Base-by-base conservation (phyloP, 345 rosid species). In the Syzygium aromaticum region DNA sequence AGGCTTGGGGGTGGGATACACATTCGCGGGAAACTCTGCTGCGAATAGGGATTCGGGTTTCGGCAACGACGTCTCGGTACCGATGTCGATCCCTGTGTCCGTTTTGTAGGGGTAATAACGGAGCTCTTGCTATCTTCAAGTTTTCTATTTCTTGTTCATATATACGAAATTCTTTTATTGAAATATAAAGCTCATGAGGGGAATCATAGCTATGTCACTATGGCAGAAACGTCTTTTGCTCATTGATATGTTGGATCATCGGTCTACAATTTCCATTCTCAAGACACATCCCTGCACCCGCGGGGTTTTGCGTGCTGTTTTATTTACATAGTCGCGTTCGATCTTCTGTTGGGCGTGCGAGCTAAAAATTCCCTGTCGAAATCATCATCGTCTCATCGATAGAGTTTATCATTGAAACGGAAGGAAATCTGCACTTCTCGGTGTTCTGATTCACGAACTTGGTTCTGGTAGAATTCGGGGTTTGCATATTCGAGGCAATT, bases 31-130 rank as follows among this genome's bases (percentile, higher is more conserved):
- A 85, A 94, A 94, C 88, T 89, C 97, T 19, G 88, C 93, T 46
- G 4, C 92, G 11, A 92, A 15, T 53, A 85, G 92, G 87, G 93
- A 92, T 85, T 51, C 94, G 9, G 89, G 93, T 86, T 94, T 94
- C 25, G 85, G 92, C 4, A 89, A 87, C 17, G 99, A 98, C 73
- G 99, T 95, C 84, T 94, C 98, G 0, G 95, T 95, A 82, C 89
- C 94, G 16, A 85, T 93, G 93, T 90, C 98, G 21, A 94, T 95
- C 77, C 94, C 98, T 4, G 94, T 94, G 54, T 93, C 94, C 54
- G 98, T 95, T 63, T 88, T 94, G 90, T 95, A 94, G 91, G 51
- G 27, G 22, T 73, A 73, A 73, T 73, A 73, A 73, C 23, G 7
- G 49, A 73, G 82, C 82, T 38, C 49, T 49, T 86, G 43, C 52